Evolutionary conservation across 2,329 filamentous ascomycete species (phyloP).

Genomic region (Magnaporthiopsis poae): DNA sequence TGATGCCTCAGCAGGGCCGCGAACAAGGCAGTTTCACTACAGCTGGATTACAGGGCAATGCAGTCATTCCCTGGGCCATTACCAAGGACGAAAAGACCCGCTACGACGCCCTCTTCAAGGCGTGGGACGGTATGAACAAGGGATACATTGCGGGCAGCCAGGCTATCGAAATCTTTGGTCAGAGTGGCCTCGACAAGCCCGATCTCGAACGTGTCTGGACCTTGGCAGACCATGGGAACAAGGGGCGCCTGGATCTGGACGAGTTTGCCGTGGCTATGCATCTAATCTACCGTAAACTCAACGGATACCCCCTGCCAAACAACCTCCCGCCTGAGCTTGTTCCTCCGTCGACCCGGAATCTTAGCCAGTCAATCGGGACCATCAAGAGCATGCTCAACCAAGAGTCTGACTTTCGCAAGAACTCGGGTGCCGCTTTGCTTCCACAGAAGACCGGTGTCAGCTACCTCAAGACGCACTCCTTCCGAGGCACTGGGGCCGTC

Average conservation of each 20-base stretch:
- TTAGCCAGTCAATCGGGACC: conserved; percentile 84
- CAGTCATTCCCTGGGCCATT: conserved; percentile 94
- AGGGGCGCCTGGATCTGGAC: conserved; percentile 85
- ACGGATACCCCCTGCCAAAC: conserved; percentile 85
- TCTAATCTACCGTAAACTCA: conserved; percentile 92
- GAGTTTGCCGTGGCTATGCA: conserved; percentile 99
- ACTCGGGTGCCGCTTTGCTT: conserved; percentile 77
- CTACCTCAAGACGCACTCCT: conserved; percentile 91
- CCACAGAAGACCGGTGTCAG: conserved; percentile 97
- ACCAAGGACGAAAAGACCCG: conserved; percentile 97
- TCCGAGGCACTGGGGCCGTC: conserved; percentile 55
- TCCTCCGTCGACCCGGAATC: conserved; percentile 85
- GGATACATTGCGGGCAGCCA: conserved; percentile 86
- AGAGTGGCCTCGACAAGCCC: conserved; percentile 82
- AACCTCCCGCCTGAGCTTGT: conserved; percentile 84
- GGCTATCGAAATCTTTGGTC: conserved; percentile 92
- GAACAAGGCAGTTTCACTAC: conserved; percentile 77
- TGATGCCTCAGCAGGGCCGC: conserved; percentile 94
- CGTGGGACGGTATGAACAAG: conserved; percentile 91
- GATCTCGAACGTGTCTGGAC: conserved; percentile 94
- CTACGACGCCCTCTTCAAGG: conserved; percentile 88
- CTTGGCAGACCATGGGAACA: conserved; percentile 83
- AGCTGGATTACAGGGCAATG: conserved; percentile 79
- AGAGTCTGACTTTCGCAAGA: conserved; percentile 83
- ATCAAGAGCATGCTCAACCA: conserved; percentile 82